phyloP scores from a whole-genome alignment of 257 asterid species.

The Primulina tabacum region DNA sequence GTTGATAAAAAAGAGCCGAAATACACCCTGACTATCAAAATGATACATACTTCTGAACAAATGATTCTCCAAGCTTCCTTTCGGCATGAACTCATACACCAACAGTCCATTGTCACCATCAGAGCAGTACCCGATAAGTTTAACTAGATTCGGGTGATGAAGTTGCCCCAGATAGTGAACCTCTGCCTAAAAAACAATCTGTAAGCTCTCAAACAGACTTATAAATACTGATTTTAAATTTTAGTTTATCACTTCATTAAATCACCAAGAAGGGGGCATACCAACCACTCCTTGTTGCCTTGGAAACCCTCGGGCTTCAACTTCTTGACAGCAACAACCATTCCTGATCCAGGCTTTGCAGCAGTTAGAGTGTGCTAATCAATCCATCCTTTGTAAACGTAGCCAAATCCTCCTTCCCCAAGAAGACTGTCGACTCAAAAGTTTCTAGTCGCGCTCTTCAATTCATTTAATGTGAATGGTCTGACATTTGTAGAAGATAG shows the following conservation, averaged over 20 bases:
- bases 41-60: slow-evolving; percentile 23
- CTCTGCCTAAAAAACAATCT: slow-evolving; percentile 22
- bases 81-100: slow-evolving; percentile 30
- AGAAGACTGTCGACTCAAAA: slow-evolving; percentile 13
- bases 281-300: slow-evolving; percentile 26
- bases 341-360: slow-evolving; percentile 29
- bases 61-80: slow-evolving; percentile 29
- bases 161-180: slow-evolving; percentile 19
- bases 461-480: slow-evolving; percentile 13
- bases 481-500: not conserved
- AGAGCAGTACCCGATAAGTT: slow-evolving; percentile 28
- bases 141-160: slow-evolving; percentile 30
- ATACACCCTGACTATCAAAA: too few species aligned
- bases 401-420: slow-evolving; percentile 24
- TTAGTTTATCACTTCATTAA: not conserved
- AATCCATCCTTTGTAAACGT: slow-evolving; percentile 32
- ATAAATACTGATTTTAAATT: not conserved
- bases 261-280: slow-evolving; percentile 11
- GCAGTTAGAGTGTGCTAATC: slow-evolving; percentile 27
- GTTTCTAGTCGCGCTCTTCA: slow-evolving; percentile 19
- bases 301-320: slow-evolving; percentile 1
- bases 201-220: not conserved
- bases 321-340: slow-evolving; percentile 23
- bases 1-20: not conserved
- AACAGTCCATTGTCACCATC: slow-evolving; percentile 21